A percentile compares a stretch with the other conserved stretches of the same genome.
phyloP scores from a whole-genome alignment of 164 flowering plant species.

The Liriodendron chinense region DNA sequence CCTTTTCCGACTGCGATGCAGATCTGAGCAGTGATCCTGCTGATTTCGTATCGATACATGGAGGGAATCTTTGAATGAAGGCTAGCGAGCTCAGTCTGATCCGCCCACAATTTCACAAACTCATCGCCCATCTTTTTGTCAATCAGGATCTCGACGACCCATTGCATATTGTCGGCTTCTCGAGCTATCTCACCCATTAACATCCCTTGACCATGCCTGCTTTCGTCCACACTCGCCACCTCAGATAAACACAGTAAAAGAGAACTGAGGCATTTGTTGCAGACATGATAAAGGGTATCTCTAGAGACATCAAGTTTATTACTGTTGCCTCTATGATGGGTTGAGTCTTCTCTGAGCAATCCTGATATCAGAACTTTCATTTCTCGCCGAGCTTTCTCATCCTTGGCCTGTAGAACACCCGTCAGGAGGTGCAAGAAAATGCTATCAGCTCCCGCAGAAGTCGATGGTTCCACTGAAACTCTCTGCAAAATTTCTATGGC shows the following conservation, averaged over 20 bases:
- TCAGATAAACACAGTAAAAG: conserved; percentile 63
- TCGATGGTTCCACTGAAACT: conserved; percentile 56
- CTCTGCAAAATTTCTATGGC: conserved; percentile 54
- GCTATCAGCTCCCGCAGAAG: conserved; percentile 48
- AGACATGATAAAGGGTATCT: conserved; percentile 62
- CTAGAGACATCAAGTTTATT: conserved; percentile 50
- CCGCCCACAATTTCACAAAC: conserved; percentile 87
- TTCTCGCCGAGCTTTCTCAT: conserved; percentile 83
- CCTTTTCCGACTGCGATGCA: conserved; percentile 84
- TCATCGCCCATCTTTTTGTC: conserved; percentile 69
- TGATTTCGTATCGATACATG: conserved; percentile 76
- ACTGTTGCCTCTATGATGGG: conserved; percentile 8
- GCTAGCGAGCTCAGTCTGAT: conserved; percentile 74
- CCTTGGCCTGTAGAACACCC: conserved; percentile 72
- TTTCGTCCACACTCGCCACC: conserved; percentile 50
- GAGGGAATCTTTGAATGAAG: conserved; percentile 82
- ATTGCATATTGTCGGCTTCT: conserved; percentile 83
- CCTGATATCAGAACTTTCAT: conserved; percentile 67
- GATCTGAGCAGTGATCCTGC: conserved; percentile 80
- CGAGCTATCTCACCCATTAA: conserved; percentile 74
- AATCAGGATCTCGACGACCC: conserved; percentile 80
- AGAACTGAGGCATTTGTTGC: conserved; percentile 71
- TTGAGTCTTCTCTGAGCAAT: conserved; percentile 56
- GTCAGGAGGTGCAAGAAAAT: conserved; percentile 49
- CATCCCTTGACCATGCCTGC: conserved; percentile 47